Conservation (phyloP, 1,139 yeast species). For the Geotrichum restrictum region DNA sequence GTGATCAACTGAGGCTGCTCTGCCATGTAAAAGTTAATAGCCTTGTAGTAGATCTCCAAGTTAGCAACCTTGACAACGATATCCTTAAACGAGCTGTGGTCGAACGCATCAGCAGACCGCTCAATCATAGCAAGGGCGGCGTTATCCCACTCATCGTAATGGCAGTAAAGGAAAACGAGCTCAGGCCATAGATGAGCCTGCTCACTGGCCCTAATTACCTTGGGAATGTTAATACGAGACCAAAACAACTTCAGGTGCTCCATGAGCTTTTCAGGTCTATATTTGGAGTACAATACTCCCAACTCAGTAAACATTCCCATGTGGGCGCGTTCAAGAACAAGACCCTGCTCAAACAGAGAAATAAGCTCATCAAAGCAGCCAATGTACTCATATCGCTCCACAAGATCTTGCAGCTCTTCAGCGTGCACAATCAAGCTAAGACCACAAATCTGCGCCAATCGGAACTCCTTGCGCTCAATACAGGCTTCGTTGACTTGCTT, state of each 20-base stretch:
- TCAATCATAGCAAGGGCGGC: constrained; percentile 98
- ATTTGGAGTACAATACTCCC: constrained; percentile 85
- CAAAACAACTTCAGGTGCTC: constrained; percentile 96
- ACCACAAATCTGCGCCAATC: constrained; percentile 98
- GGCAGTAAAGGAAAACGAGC: constrained; percentile 91
- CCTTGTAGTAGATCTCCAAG: constrained; percentile 94
- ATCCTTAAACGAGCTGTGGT: constrained; percentile 90
- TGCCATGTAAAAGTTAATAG: constrained; percentile 86
- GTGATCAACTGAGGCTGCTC: constrained; percentile 90
- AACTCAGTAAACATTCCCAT: constrained; percentile 99
- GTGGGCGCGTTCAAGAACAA: constrained; percentile 96
- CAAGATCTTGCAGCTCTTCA: constrained; percentile 90
- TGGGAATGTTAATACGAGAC: constrained; percentile 97
- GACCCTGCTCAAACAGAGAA: constrained; percentile 89
- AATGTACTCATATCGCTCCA: constrained; percentile 76
- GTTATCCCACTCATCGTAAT: constrained; percentile 98
- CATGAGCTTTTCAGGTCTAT: constrained; percentile 86
- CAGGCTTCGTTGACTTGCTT: constrained; percentile 96
- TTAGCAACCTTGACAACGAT: constrained; percentile 91
- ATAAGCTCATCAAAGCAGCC: constrained; percentile 92
- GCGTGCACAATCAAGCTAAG: constrained; percentile 95
- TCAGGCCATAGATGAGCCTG: constrained; percentile 95
- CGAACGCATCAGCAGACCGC: constrained; percentile 88
- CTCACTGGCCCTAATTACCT: constrained; percentile 91
- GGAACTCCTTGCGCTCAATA: constrained; percentile 89